Conservation (phyloP, 371 early-diverging fungal species). For the Capniomyces stellatus region DNA sequence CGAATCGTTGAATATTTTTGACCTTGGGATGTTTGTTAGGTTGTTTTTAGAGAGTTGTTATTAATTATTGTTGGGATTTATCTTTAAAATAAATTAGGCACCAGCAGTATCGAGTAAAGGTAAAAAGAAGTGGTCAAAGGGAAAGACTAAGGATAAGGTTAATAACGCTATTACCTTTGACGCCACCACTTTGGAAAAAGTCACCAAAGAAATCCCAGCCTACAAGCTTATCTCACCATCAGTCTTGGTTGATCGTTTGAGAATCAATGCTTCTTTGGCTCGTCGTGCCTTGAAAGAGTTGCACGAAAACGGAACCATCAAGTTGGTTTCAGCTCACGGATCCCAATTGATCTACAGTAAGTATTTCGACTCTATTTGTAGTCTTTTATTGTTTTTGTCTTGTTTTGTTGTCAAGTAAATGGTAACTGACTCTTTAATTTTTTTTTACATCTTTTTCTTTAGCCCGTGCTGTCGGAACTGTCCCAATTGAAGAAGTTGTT, state of each 20-base stretch:
- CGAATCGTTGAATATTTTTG: too few relatives aligned
- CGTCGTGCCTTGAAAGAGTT: conserved; percentile 86
- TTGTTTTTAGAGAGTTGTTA: too few relatives aligned
- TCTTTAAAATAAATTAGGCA: too few relatives aligned
- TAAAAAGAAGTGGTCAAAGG: conserved; percentile 89
- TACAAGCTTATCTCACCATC: conserved; percentile 96
- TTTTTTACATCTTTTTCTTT: not conserved
- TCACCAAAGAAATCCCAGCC: conserved; percentile 97
- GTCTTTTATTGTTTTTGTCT: conserved; percentile 1
- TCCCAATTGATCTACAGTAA: conserved; percentile 85
- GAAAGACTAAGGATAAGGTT: conserved; percentile 92
- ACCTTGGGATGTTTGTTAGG: too few relatives aligned
- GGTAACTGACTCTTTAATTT: not conserved
- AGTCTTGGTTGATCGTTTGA: conserved; percentile 93
- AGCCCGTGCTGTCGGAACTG: conserved; percentile 2
- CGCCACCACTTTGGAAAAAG: conserved; percentile 76
- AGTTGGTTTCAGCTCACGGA: conserved; percentile 69
- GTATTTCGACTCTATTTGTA: not conserved
- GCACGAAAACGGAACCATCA: conserved; percentile 78
- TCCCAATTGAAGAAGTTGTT: not conserved
- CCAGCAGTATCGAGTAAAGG: conserved; percentile 11
- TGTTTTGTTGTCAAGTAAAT: not conserved
- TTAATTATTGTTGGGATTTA: too few relatives aligned
- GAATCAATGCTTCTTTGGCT: conserved; percentile 93
- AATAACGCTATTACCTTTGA: conserved; percentile 89